A percentile compares a stretch with the other conserved stretches of the same genome.
phyloP scores from a whole-genome alignment of 2,329 filamentous ascomycete species.

The Colletotrichum orbiculare region DNA sequence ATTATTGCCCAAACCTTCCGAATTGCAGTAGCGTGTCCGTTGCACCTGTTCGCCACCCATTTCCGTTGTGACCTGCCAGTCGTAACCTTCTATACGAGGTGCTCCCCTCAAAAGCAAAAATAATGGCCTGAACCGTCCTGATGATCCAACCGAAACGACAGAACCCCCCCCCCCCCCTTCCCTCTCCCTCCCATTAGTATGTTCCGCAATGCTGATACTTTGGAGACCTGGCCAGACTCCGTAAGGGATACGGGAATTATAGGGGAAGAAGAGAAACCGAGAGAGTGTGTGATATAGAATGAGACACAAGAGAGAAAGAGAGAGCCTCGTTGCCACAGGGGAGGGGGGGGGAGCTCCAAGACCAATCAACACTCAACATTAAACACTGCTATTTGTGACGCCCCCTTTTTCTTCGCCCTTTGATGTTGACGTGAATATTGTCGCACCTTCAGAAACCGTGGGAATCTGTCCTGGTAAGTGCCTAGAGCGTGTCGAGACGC shows the following conservation, averaged over 20 bases:
- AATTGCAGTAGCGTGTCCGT: background rate
- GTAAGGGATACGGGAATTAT: background rate
- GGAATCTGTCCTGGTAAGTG: too few species aligned
- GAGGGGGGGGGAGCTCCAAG: too few species aligned
- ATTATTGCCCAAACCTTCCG: background rate
- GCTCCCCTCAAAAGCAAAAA: background rate
- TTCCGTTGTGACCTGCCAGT: slow-evolving; percentile 7
- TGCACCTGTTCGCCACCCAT: slow-evolving; percentile 12
- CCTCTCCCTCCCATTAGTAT: slow-evolving; percentile 16
- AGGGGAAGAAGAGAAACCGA: background rate
- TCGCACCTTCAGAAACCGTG: too few species aligned
- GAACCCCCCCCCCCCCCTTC: background rate
- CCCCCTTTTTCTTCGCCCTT: too few species aligned
- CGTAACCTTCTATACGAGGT: slow-evolving; percentile 5
- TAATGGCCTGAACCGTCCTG: background rate
- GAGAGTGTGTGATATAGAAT: too few species aligned
- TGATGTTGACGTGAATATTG: too few species aligned
- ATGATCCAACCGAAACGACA: slow-evolving; percentile 12
- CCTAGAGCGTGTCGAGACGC: too few species aligned
- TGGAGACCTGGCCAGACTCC: background rate
- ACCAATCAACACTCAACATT: too few species aligned
- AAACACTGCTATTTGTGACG: too few species aligned
- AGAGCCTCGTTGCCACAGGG: too few species aligned
- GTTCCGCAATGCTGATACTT: slow-evolving; percentile 13
- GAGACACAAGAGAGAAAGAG: too few species aligned